A percentile compares a stretch with the other conserved stretches of the same genome.
phyloP scores from a whole-genome alignment of 2,329 filamentous ascomycete species.

The Rhynchosporium secalis region DNA sequence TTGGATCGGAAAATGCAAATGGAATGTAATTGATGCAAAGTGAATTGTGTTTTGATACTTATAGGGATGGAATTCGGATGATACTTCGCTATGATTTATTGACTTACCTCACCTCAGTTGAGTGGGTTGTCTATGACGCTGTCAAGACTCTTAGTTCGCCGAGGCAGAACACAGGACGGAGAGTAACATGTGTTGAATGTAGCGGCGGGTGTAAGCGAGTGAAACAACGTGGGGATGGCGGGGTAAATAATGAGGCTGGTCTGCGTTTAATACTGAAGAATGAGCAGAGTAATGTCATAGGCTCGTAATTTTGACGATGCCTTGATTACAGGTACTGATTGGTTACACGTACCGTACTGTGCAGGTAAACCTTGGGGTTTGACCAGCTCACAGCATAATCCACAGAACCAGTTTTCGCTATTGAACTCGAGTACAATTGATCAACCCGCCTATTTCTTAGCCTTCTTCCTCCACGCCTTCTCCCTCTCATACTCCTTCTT shows the following conservation, averaged over 20 bases:
- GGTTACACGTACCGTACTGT: too few relatives aligned
- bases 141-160: conserved; percentile 15
- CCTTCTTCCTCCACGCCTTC: conserved; percentile 71
- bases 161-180: conserved; percentile 1
- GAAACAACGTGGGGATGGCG: too few relatives aligned
- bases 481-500: conserved; percentile 87
- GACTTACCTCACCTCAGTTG: not conserved
- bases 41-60: not conserved
- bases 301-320: too few relatives aligned
- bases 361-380: too few relatives aligned
- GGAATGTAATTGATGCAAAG: too few relatives aligned
- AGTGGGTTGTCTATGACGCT: conserved; percentile 23
- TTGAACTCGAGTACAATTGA: too few relatives aligned
- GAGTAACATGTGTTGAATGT: not conserved
- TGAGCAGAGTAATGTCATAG: too few relatives aligned
- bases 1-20: not conserved
- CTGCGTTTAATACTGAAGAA: too few relatives aligned
- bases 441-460: conserved; percentile 47
- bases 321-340: too few relatives aligned
- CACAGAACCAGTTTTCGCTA: too few relatives aligned
- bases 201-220: conserved; percentile 4
- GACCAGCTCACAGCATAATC: too few relatives aligned
- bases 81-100: not conserved
- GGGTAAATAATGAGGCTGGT: too few relatives aligned
- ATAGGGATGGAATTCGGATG: not conserved